Conservation (phyloP, 495 filamentous ascomycete species). For the Neurospora sp. region DNA sequence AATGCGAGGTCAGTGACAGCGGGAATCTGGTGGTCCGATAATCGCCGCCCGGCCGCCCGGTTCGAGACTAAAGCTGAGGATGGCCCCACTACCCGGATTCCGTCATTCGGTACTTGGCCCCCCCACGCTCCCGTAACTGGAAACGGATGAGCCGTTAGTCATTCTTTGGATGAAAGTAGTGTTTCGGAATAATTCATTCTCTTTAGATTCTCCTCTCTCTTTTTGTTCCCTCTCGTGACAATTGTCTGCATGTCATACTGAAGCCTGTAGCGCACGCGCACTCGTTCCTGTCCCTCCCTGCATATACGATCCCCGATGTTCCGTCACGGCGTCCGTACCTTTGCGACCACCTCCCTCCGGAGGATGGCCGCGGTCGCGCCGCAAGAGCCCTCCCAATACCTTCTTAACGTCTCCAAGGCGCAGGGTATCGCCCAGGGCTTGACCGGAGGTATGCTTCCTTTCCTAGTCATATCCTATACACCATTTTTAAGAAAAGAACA, state of each 20-base stretch:
- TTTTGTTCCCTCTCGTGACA: background rate
- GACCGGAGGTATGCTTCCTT: conserved; percentile 58
- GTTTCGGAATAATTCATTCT: background rate
- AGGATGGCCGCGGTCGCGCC: conserved; percentile 11
- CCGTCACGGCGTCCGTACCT: conserved; percentile 39
- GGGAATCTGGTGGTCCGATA: background rate
- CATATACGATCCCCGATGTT: conserved; percentile 30
- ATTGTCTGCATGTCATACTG: background rate
- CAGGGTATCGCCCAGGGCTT: conserved; percentile 79
- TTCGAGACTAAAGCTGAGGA: background rate
- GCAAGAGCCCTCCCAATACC: conserved; percentile 26
- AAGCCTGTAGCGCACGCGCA: background rate
- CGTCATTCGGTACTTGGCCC: background rate
- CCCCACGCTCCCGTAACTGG: background rate
- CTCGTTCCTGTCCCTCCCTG: background rate
- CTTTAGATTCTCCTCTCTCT: background rate
- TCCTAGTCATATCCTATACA: background rate
- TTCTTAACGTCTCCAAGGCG: conserved; percentile 57
- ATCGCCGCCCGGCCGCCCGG: background rate
- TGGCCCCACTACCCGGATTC: background rate
- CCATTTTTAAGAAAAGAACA: background rate
- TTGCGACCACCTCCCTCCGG: conserved; percentile 39
- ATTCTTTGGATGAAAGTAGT: background rate
- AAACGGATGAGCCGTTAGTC: background rate
- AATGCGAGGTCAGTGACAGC: background rate